Evolutionary conservation across 2,329 filamentous ascomycete genomes (phyloP).

Genomic region (Cadophora luteo-olivacea): DNA sequence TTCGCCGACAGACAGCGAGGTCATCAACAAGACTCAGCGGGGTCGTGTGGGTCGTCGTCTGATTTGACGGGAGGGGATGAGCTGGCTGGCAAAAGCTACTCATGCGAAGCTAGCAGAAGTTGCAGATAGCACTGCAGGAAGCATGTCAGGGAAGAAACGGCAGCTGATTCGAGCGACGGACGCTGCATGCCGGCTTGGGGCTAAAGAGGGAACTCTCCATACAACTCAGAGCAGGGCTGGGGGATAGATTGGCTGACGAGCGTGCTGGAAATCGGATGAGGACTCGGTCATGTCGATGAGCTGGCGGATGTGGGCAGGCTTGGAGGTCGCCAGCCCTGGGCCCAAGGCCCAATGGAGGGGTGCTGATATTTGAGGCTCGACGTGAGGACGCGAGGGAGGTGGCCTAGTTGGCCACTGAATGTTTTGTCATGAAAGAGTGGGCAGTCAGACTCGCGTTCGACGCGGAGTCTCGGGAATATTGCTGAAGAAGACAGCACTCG

Average conservation of each 20-base stretch:
- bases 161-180: constrained; percentile 2
- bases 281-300: constrained; percentile 18
- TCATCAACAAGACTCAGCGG: constrained; percentile 14
- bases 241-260: constrained; percentile 22
- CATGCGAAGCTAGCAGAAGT: constrained; percentile 14
- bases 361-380: constrained; percentile 22
- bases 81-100: constrained; percentile 12
- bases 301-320: constrained; percentile 15
- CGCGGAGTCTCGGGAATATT: constrained; percentile 2
- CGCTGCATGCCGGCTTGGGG: not conserved
- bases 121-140: constrained; percentile 17
- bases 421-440: constrained; percentile 13
- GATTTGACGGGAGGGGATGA: constrained; percentile 20
- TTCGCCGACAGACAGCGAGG: constrained; percentile 17
- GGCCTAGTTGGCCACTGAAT: constrained; percentile 3
- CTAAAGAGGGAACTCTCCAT: not conserved
- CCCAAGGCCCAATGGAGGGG: constrained; percentile 16
- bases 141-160: constrained; percentile 1
- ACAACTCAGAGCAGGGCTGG: constrained; percentile 20
- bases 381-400: constrained; percentile 8
- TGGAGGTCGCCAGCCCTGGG: constrained; percentile 19
- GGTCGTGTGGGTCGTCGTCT: constrained; percentile 17
- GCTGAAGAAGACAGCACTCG: not conserved
- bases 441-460: constrained; percentile 17
- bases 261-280: constrained; percentile 18